Evolutionary conservation across 1,139 yeast species (phyloP), one percentile per base, ranked within the genome.

Genomic region (Candida gigantensis): DNA sequence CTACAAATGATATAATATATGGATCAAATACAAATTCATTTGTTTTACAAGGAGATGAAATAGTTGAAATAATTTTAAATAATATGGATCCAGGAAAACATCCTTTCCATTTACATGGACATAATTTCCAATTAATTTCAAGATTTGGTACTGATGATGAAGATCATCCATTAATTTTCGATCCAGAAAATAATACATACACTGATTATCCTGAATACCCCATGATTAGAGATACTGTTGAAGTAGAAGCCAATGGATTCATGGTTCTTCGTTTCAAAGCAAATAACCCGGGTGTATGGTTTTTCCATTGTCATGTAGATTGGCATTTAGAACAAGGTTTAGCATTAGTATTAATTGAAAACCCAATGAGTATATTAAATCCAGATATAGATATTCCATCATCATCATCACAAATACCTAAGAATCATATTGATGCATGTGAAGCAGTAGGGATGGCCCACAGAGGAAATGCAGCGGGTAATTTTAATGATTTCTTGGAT

Each of bases 41-140:
- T 56, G 83, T 90, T 8, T 61, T 89, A 42, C 81, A 81, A 47
- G 77, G 82, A 49, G 81, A 79, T 52, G 89, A 81, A 53, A 66
- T 73, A 49, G 66, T 84, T 14, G 88, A 85, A 49, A 72, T 85
- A 45, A 79, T 82, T 10, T 52, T 85, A 32, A 84, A 84, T 65
- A 84, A 83, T 57, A 62, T 62, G 48, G 94, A 85, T 57, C 74
- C 84, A 5, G 94, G 94, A 50, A 79, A 72, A 49, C 95, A 85
- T 65, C 94, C 95, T n/a, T 85, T 85, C 82, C 94, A 85, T 65
- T 68, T 85, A 53, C 95, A 85, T 62, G 95, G 95, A 2, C 94
- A 84, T 55, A 72, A 56, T 27, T 85, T 84, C 77, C 94, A 85
- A 60, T 49, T 67, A 11, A 63, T 83, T 30, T 61, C 65, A 14